Percentiles rank a stretch among this genome's conserved stretches.
These are phyloP conservation scores for Fusarium nisikadoi DNA, from an alignment of 2,329 filamentous ascomycete species.

Conservation along the genomic window DNA sequence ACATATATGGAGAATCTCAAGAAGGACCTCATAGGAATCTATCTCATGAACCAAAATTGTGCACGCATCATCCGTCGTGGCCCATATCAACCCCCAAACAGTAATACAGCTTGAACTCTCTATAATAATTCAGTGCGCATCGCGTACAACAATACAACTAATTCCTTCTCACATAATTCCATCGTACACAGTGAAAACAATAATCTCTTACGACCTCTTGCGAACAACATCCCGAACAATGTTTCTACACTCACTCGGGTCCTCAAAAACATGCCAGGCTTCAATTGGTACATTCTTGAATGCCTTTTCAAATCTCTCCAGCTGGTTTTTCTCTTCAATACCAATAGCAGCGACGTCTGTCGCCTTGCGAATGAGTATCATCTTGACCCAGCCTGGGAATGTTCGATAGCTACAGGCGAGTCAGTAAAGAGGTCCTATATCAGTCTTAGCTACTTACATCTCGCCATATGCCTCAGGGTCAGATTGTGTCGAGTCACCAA, in stretches of 20 bases:
- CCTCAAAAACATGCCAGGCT: slow-evolving; percentile 85
- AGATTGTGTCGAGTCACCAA: slow-evolving; percentile 91
- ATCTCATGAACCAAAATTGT: not conserved
- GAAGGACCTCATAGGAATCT: not conserved
- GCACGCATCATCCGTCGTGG: not conserved
- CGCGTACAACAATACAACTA: not conserved
- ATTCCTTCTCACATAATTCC: slow-evolving; percentile 20
- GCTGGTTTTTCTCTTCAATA: slow-evolving; percentile 78
- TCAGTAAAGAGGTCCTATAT: slow-evolving; percentile 20
- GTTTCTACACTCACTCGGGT: slow-evolving; percentile 71
- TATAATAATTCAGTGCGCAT: not conserved
- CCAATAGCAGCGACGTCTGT: slow-evolving; percentile 75
- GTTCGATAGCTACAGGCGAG: slow-evolving; percentile 61
- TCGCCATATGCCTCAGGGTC: slow-evolving; percentile 92
- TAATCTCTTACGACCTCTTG: slow-evolving; percentile 5
- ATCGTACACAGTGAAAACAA: not conserved
- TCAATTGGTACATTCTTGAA: slow-evolving; percentile 78
- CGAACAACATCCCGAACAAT: slow-evolving; percentile 46
- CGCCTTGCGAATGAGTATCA: slow-evolving; percentile 88
- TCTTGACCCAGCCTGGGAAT: slow-evolving; percentile 79
- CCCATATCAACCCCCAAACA: not conserved
- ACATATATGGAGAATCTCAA: not conserved
- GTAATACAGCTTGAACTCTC: not conserved
- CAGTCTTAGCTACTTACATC: slow-evolving; percentile 61
- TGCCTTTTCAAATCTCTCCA: slow-evolving; percentile 81